Conservation (phyloP, 2,329 filamentous ascomycete genomes). For the Hypoxylon rubiginosum region DNA sequence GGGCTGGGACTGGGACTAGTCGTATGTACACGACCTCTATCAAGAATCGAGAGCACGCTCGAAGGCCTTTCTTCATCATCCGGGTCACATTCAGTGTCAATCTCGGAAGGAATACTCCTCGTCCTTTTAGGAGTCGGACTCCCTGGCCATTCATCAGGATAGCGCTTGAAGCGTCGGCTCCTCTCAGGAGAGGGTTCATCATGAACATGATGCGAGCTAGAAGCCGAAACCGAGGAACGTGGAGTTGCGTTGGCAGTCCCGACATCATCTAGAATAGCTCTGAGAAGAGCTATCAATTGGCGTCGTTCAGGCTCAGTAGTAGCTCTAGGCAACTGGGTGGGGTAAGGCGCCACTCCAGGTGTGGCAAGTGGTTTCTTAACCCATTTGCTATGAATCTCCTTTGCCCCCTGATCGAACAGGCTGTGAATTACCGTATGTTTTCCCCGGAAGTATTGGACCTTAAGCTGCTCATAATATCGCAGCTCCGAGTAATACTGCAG, state of each 20-base stretch:
- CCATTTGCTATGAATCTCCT: constrained; percentile 48
- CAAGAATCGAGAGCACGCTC: constrained; percentile 45
- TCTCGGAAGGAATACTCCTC: constrained; percentile 31
- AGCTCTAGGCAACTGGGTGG: constrained; percentile 41
- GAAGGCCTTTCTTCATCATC: constrained; percentile 37
- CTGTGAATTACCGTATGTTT: constrained; percentile 36
- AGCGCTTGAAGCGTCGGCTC: constrained; percentile 44
- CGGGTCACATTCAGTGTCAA: constrained; percentile 36
- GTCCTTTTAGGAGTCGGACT: constrained; percentile 43
- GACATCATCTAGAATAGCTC: constrained; percentile 42
- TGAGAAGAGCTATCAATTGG: constrained; percentile 42
- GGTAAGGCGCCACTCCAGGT: constrained; percentile 41
- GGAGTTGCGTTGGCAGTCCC: constrained; percentile 26
- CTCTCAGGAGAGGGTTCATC: constrained; percentile 38
- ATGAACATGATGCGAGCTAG: constrained; percentile 6
- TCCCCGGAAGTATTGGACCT: constrained; percentile 43
- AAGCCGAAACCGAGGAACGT: constrained; percentile 19
- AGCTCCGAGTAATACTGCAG: constrained; percentile 45
- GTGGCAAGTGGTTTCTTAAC: constrained; percentile 47
- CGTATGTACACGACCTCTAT: constrained; percentile 38
- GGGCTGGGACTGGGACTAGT: constrained; percentile 14
- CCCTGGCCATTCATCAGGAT: constrained; percentile 42
- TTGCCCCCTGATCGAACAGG: constrained; percentile 43
- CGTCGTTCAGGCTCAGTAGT: constrained; percentile 46
- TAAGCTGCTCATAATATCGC: constrained; percentile 44